These are phyloP conservation scores for Sugiyamaella novakii DNA, from an alignment of 1,139 yeast species.

Conservation along the genomic window DNA sequence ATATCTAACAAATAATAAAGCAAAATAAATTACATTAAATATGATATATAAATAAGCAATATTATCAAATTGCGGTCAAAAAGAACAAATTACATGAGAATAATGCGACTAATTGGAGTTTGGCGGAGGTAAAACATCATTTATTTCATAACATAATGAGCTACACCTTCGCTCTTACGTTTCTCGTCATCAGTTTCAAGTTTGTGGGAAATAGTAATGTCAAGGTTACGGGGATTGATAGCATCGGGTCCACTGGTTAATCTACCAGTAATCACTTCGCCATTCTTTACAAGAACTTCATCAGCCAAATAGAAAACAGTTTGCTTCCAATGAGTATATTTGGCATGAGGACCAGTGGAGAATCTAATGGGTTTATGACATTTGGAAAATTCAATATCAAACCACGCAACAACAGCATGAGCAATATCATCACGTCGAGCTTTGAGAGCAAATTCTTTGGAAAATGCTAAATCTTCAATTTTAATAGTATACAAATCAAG, in stretches of 20 bases:
- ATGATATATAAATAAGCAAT: conserved; percentile 17
- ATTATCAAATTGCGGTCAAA: neutral
- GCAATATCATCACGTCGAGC: conserved; percentile 79
- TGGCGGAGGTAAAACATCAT: neutral
- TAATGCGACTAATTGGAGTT: conserved; percentile 1
- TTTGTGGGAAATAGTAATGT: conserved; percentile 48
- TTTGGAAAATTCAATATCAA: conserved; percentile 82
- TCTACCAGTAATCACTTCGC: conserved; percentile 72
- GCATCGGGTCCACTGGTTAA: conserved; percentile 77
- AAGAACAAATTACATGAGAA: conserved; percentile 1
- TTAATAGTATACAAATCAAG: conserved; percentile 89
- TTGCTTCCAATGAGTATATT: conserved; percentile 81
- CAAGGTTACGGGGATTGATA: conserved; percentile 71
- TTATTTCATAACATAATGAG: conserved; percentile 23
- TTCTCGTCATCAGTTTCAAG: conserved; percentile 55
- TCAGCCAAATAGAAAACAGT: conserved; percentile 89
- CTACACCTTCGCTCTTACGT: conserved; percentile 22
- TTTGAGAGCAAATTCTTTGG: conserved; percentile 62
- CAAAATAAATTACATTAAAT: conserved; percentile 15
- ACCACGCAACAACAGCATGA: conserved; percentile 93
- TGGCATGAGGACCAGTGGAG: conserved; percentile 51
- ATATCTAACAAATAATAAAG: too few relatives aligned
- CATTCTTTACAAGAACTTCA: conserved; percentile 74
- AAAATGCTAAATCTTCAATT: conserved; percentile 78
- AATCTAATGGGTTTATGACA: conserved; percentile 45